Percentiles rank a stretch among this genome's conserved stretches.
Evolutionary conservation across 176 grass and related monocot species (phyloP).

Genomic region (barley (Hordeum vulgare)): MorexV3_pseudomolecules_assembly NC_058520.1:466628050-466628549

Average conservation of each 20-base stretch:
- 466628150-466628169: neutral
- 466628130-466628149: slow-evolving; percentile 7
- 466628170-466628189: slow-evolving; percentile 25
- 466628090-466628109: neutral
- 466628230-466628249: neutral
- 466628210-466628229: neutral
- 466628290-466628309: slow-evolving; percentile 14
- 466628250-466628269: slow-evolving; percentile 20
- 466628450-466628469: slow-evolving; percentile 8
- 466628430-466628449: neutral
- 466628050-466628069: neutral
- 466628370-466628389: slow-evolving; percentile 20
- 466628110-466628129: neutral
- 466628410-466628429: slow-evolving; percentile 12
- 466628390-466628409: slow-evolving; percentile 17
- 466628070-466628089: neutral
- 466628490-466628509: neutral
- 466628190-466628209: neutral
- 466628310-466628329: slow-evolving; percentile 15
- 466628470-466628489: neutral
- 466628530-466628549: slow-evolving; percentile 1
- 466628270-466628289: slow-evolving; percentile 33
- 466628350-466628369: neutral
- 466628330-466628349: slow-evolving; percentile 25
- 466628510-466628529: neutral